Conservation (phyloP, 2,329 filamentous ascomycete genomes). For the Cladosporium sphaerospermum region DNA sequence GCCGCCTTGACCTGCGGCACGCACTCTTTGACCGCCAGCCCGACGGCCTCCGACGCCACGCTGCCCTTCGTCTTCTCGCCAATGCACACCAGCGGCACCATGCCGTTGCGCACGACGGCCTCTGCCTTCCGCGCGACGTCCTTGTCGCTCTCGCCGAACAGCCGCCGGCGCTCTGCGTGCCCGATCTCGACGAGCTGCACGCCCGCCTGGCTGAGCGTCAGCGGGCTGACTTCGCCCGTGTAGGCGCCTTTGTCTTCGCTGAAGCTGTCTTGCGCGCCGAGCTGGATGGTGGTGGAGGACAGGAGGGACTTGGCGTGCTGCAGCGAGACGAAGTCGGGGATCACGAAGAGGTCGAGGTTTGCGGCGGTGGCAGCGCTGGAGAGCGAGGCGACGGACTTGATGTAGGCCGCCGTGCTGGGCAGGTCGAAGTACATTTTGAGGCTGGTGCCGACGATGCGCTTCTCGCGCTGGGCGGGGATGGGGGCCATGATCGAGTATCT, state of each 20-base stretch:
- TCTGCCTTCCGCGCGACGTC: slow-evolving; percentile 62
- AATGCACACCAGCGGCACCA: slow-evolving; percentile 74
- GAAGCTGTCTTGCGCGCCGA: slow-evolving; percentile 72
- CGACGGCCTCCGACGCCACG: slow-evolving; percentile 45
- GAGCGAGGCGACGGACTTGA: slow-evolving; percentile 37
- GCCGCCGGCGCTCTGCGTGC: slow-evolving; percentile 67
- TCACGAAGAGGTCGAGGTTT: slow-evolving; percentile 65
- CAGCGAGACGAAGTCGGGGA: slow-evolving; percentile 70
- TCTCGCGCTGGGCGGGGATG: slow-evolving; percentile 33
- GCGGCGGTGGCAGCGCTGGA: slow-evolving; percentile 49
- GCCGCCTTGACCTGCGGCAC: slow-evolving; percentile 59
- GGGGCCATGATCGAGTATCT: slow-evolving; percentile 23
- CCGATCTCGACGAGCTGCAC: slow-evolving; percentile 70
- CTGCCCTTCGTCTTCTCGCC: slow-evolving; percentile 56
- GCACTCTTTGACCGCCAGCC: slow-evolving; percentile 60
- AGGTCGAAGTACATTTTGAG: slow-evolving; percentile 78
- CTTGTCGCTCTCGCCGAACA: slow-evolving; percentile 70
- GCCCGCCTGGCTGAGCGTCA: slow-evolving; percentile 60
- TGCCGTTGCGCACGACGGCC: slow-evolving; percentile 60
- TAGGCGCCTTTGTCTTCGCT: slow-evolving; percentile 65
- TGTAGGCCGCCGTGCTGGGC: slow-evolving; percentile 50
- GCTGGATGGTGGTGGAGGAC: slow-evolving; percentile 48
- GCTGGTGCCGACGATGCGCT: slow-evolving; percentile 65
- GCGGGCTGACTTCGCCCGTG: slow-evolving; percentile 71
- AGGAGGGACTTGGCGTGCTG: slow-evolving; percentile 42